These are phyloP conservation scores for Rhipidocladum racemiflorum DNA, from an alignment of 176 grass and related monocot genomes.

Conservation along the genomic window DNA sequence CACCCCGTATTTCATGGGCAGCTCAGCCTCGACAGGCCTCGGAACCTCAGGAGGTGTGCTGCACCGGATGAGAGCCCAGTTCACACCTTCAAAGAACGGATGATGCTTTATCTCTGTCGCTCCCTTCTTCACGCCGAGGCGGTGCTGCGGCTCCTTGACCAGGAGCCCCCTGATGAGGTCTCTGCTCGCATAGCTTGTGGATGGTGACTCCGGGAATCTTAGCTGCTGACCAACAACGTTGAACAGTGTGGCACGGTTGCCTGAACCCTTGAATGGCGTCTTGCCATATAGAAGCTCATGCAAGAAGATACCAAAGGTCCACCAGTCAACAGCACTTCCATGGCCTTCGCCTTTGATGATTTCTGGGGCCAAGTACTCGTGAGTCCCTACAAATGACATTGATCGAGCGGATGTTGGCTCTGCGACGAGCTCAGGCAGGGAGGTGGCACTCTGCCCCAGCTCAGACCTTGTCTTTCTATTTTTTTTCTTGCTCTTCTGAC, in stretches of 20 bases:
- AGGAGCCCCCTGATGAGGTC: constrained; percentile 88
- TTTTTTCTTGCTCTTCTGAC: constrained; percentile 79
- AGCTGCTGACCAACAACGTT: constrained; percentile 89
- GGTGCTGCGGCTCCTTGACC: constrained; percentile 88
- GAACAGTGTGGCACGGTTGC: constrained; percentile 84
- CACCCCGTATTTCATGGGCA: constrained; percentile 55
- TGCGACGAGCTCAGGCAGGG: constrained; percentile 69
- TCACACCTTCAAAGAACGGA: constrained; percentile 84
- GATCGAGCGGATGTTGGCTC: constrained; percentile 87
- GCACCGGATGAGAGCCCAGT: constrained; percentile 96
- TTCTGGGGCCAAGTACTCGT: constrained; percentile 86
- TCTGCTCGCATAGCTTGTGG: constrained; percentile 64
- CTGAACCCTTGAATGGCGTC: constrained; percentile 98
- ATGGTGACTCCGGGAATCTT: constrained; percentile 72
- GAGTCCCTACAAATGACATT: constrained; percentile 94
- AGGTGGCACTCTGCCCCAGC: constrained; percentile 31
- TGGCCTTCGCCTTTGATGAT: constrained; percentile 97
- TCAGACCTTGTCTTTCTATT: constrained; percentile 54
- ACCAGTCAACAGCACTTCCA: constrained; percentile 96
- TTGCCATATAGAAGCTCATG: constrained; percentile 81
- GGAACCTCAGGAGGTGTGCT: constrained; percentile 87
- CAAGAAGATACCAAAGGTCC: constrained; percentile 94
- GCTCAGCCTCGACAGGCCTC: constrained; percentile 58
- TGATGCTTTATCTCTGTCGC: constrained; percentile 98
- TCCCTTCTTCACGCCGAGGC: constrained; percentile 79